Conservation (phyloP, 2,329 filamentous ascomycete species). For the Xylariaceae sp. region DNA sequence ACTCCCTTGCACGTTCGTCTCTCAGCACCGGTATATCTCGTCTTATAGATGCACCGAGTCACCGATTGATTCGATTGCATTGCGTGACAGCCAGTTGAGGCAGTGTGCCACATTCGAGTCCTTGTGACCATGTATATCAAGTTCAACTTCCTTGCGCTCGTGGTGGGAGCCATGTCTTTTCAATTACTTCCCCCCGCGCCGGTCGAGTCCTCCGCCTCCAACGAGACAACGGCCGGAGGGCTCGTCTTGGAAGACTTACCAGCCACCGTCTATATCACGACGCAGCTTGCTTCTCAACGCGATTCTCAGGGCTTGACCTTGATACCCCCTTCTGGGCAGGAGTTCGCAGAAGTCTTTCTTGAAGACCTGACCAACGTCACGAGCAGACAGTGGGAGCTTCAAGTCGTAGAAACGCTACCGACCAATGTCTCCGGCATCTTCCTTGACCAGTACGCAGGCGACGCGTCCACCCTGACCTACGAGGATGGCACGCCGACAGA, state of each 20-base stretch:
- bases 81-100: no score
- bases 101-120: no score
- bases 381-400: slow-evolving; percentile 36
- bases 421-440: slow-evolving; percentile 35
- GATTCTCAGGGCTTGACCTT: slow-evolving; percentile 45
- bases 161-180: slow-evolving; percentile 6
- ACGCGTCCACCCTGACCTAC: slow-evolving; percentile 33
- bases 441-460: slow-evolving; percentile 30
- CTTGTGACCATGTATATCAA: slow-evolving; percentile 5
- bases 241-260: slow-evolving; percentile 7
- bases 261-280: slow-evolving; percentile 36
- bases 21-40: no score
- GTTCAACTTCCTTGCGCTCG: slow-evolving; percentile 2
- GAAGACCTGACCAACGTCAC: slow-evolving; percentile 39
- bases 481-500: slow-evolving; percentile 42
- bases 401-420: slow-evolving; percentile 31
- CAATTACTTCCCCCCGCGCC: slow-evolving; percentile 9
- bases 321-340: slow-evolving; percentile 45
- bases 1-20: no score
- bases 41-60: no score
- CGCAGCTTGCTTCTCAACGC: slow-evolving; percentile 30
- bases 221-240: slow-evolving; percentile 1
- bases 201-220: not conserved
- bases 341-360: slow-evolving; percentile 43
- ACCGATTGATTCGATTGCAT: no score